phyloP scores from a whole-genome alignment of 2,329 filamentous ascomycete species.

The Fusarium sambucinum region DNA sequence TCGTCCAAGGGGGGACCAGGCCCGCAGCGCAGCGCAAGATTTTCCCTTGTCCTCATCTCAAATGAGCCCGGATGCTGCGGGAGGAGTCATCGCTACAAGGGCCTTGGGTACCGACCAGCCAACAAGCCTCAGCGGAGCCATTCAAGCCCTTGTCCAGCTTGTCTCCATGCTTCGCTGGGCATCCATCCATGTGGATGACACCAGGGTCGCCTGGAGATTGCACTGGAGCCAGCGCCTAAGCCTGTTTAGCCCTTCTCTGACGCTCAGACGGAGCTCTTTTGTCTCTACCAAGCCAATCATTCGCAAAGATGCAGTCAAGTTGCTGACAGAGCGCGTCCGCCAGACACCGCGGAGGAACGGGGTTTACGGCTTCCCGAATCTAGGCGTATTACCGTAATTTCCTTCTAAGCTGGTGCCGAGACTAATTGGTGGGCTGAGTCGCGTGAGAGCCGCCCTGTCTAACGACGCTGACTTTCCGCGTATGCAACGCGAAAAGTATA shows the following conservation, averaged over 20 bases:
- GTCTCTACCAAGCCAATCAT: conserved; percentile 36
- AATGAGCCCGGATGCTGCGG: conserved; percentile 48
- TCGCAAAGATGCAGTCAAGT: conserved; percentile 20
- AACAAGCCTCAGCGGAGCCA: conserved; percentile 43
- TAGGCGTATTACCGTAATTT: conserved; percentile 48
- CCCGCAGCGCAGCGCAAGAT: conserved; percentile 37
- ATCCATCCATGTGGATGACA: conserved; percentile 21
- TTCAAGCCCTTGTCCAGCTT: conserved; percentile 26
- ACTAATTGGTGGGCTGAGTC: conserved; percentile 35
- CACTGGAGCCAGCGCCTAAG: conserved; percentile 42
- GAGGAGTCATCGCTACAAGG: conserved; percentile 46
- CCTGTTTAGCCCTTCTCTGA: conserved; percentile 42
- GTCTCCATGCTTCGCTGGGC: conserved; percentile 20
- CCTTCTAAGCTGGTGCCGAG: conserved; percentile 43
- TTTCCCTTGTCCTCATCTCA: conserved; percentile 29
- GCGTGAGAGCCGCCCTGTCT: conserved; percentile 41
- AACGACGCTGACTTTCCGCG: conserved; percentile 32
- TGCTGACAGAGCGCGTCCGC: conserved; percentile 40
- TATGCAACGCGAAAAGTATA: conserved; percentile 17
- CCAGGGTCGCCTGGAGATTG: conserved; percentile 45
- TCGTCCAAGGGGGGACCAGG: conserved; percentile 14
- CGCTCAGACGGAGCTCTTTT: conserved; percentile 38
- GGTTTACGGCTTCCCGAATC: conserved; percentile 43
- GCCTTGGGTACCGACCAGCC: conserved; percentile 39
- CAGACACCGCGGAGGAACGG: conserved; percentile 45